phyloP scores from a whole-genome alignment of 1,284 basidiomycete species.

The Ceratobasidium sp. region DNA sequence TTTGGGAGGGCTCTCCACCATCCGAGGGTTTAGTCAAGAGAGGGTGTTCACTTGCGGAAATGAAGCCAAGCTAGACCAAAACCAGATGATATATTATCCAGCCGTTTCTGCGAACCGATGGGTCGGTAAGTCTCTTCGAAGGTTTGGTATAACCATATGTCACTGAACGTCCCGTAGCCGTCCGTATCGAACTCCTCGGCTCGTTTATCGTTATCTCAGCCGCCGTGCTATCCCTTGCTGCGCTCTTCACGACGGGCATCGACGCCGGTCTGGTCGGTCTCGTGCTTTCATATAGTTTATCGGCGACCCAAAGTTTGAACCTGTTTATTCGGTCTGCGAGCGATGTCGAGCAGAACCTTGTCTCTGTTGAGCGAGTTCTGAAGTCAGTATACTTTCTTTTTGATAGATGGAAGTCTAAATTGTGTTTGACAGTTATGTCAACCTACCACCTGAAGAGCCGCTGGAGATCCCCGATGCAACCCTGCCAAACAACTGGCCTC shows the following conservation, averaged over 20 bases:
- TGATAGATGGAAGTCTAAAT: background rate
- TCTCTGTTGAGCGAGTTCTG: slow-evolving; percentile 82
- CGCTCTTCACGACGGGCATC: slow-evolving; percentile 75
- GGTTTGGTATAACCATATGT: too few species aligned
- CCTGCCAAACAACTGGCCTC: slow-evolving; percentile 79
- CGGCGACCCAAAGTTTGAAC: slow-evolving; percentile 83
- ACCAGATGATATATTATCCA: slow-evolving; percentile 83
- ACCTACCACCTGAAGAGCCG: slow-evolving; percentile 83
- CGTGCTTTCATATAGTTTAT: slow-evolving; percentile 87
- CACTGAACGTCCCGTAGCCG: slow-evolving; percentile 50
- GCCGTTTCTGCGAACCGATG: slow-evolving; percentile 82
- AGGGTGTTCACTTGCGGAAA: slow-evolving; percentile 81
- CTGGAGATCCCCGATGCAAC: slow-evolving; percentile 75
- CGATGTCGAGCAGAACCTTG: slow-evolving; percentile 95
- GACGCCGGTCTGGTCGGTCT: slow-evolving; percentile 94
- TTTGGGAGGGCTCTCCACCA: slow-evolving; percentile 85
- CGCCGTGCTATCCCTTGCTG: slow-evolving; percentile 75
- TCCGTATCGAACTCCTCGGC: slow-evolving; percentile 59
- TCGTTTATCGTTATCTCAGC: slow-evolving; percentile 83
- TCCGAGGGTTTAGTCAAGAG: slow-evolving; percentile 84
- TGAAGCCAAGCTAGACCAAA: slow-evolving; percentile 84
- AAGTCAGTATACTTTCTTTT: background rate
- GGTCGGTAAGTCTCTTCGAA: slow-evolving; percentile 69
- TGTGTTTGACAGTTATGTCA: slow-evolving; percentile 70
- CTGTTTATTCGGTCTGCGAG: slow-evolving; percentile 92